Percentiles rank a stretch among this genome's conserved stretches.
Evolutionary conservation across 2,329 filamentous ascomycete genomes (phyloP).

Genomic region (Fusarium musae): DNA sequence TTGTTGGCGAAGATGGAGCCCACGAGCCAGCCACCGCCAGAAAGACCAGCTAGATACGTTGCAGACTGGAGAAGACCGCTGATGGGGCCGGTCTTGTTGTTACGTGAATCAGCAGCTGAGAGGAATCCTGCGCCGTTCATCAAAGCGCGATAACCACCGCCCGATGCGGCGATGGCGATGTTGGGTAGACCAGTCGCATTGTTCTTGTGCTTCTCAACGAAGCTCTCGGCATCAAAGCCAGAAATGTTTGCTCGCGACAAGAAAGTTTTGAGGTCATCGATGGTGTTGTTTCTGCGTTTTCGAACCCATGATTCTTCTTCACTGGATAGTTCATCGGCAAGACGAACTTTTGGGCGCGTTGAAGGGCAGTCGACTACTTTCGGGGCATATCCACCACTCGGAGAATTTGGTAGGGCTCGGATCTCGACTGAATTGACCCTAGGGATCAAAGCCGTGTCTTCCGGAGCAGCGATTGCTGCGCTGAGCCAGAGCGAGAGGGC

Average conservation of each 20-base stretch:
- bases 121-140: slow-evolving; percentile 84
- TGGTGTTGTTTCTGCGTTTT: slow-evolving; percentile 75
- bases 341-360: slow-evolving; percentile 75
- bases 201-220: slow-evolving; percentile 62
- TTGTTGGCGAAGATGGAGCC: slow-evolving; percentile 86
- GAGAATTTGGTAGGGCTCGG: slow-evolving; percentile 17
- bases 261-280: slow-evolving; percentile 78
- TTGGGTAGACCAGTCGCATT: slow-evolving; percentile 56
- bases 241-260: slow-evolving; percentile 77
- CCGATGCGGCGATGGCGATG: slow-evolving; percentile 83
- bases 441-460: neutral
- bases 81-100: slow-evolving; percentile 68
- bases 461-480: neutral
- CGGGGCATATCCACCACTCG: slow-evolving; percentile 69
- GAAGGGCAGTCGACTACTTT: slow-evolving; percentile 74
- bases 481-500: slow-evolving; percentile 1
- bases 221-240: slow-evolving; percentile 77
- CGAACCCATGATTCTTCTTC: slow-evolving; percentile 80
- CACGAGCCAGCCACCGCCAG: slow-evolving; percentile 85
- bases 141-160: slow-evolving; percentile 86
- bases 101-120: slow-evolving; percentile 78
- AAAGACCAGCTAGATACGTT: slow-evolving; percentile 84
- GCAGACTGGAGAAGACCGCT: slow-evolving; percentile 83
- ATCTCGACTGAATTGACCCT: neutral
- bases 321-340: slow-evolving; percentile 67